These are phyloP conservation scores for Solanum megistacrolobum DNA, from an alignment of 257 asterid genomes.

Conservation along the genomic window DNA sequence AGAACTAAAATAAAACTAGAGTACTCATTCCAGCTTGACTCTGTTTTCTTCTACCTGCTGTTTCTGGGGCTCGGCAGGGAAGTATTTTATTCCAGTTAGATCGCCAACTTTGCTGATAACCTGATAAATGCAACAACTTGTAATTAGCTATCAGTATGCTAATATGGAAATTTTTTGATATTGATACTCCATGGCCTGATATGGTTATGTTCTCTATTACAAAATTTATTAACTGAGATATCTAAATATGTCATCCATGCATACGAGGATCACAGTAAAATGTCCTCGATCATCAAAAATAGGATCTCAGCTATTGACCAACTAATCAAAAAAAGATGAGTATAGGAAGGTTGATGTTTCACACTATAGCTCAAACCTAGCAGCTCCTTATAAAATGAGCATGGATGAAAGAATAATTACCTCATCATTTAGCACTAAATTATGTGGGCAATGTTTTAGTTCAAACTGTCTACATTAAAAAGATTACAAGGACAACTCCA, in stretches of 20 bases:
- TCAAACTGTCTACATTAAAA: not conserved
- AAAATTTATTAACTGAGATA: not conserved
- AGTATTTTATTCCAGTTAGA: conserved; percentile 74
- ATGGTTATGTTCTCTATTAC: not conserved
- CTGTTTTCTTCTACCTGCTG: conserved; percentile 57
- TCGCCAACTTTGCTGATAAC: conserved; percentile 78
- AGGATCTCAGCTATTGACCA: not conserved
- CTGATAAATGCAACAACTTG: conserved; percentile 17
- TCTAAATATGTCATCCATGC: not conserved
- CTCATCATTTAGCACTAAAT: not conserved
- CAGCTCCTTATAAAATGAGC: not conserved
- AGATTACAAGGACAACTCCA: not conserved
- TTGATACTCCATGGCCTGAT: not conserved
- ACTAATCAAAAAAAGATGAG: not conserved
- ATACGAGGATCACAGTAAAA: not conserved
- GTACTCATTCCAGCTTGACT: conserved; percentile 48
- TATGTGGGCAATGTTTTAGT: not conserved
- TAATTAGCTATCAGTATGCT: not conserved
- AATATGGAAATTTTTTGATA: not conserved
- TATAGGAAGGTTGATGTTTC: not conserved
- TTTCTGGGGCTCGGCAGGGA: conserved; percentile 76
- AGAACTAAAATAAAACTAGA: not conserved
- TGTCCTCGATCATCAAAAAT: not conserved
- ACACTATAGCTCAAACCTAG: not conserved
- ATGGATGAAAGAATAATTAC: not conserved